A percentile compares a stretch with the other conserved stretches of the same genome.
These are phyloP conservation scores for Plantago ovata DNA, from an alignment of 257 asterid genomes.

Conservation along the genomic window DNA sequence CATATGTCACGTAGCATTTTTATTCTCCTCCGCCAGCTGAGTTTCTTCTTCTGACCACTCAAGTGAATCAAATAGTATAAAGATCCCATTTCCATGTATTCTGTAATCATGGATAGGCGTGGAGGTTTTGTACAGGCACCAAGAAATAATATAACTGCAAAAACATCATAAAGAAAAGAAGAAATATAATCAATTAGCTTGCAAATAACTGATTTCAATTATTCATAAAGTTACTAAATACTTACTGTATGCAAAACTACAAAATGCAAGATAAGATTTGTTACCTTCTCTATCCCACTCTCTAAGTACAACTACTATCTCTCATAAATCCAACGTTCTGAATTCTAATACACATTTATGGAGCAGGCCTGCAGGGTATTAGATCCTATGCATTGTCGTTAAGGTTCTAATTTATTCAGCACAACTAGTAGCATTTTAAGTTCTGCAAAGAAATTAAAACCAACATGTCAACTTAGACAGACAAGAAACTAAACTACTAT, in stretches of 20 bases:
- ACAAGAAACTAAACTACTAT: background rate
- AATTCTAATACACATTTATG: background rate
- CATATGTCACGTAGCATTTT: constrained; percentile 97
- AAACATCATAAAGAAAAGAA: background rate
- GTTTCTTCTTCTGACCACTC: constrained; percentile 91
- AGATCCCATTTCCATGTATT: constrained; percentile 99
- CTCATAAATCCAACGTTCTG: background rate
- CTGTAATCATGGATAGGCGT: constrained; percentile 84
- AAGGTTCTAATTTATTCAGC: background rate
- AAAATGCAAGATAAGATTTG: background rate
- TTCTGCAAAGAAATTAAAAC: background rate
- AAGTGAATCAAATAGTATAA: constrained; percentile 76
- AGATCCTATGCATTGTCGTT: background rate
- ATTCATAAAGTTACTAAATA: background rate
- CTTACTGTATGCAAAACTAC: background rate
- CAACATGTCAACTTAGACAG: background rate
- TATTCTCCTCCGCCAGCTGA: constrained; percentile 84
- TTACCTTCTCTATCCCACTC: constrained; percentile 2
- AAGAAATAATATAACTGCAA: constrained; percentile 88
- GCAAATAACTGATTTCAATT: constrained; percentile 15
- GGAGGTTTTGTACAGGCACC: constrained; percentile 99
- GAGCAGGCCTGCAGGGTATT: background rate
- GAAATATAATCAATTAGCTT: constrained; percentile 10
- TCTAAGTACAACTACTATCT: background rate
- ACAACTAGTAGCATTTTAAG: background rate